phyloP scores from a whole-genome alignment of 257 asterid species.

The Ajuga chamaepitys region DNA sequence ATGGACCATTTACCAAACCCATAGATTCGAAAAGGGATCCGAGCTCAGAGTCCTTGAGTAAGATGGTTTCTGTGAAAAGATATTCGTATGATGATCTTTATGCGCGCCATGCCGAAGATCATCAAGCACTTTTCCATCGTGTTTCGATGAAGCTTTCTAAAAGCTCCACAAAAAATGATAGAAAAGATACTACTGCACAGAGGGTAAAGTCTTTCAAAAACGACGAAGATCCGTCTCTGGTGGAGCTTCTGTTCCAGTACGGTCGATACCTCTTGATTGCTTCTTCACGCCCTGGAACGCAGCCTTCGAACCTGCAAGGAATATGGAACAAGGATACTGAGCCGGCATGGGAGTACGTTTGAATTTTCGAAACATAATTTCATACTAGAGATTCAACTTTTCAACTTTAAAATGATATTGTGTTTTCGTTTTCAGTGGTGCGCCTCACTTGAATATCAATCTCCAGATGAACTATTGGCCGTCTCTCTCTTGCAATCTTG shows the following conservation, averaged over 20 bases:
- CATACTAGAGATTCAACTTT: not conserved
- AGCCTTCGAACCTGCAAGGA: slow-evolving; percentile 76
- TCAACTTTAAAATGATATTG: not conserved
- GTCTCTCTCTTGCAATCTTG: slow-evolving; percentile 65
- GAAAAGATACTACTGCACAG: slow-evolving; percentile 32
- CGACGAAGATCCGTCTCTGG: slow-evolving; percentile 67
- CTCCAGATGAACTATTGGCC: slow-evolving; percentile 92
- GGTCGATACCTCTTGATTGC: slow-evolving; percentile 73
- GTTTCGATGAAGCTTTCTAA: slow-evolving; percentile 57
- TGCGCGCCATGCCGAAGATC: slow-evolving; percentile 60
- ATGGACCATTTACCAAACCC: slow-evolving; percentile 62
- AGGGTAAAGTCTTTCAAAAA: slow-evolving; percentile 52
- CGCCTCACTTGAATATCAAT: slow-evolving; percentile 81
- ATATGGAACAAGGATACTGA: slow-evolving; percentile 57
- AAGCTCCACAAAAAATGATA: slow-evolving; percentile 11
- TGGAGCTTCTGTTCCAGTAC: slow-evolving; percentile 72
- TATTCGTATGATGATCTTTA: slow-evolving; percentile 53
- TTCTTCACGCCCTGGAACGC: slow-evolving; percentile 72
- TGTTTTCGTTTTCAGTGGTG: slow-evolving; percentile 39
- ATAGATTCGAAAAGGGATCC: slow-evolving; percentile 53
- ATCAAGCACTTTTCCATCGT: slow-evolving; percentile 64
- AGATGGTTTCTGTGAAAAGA: slow-evolving; percentile 38
- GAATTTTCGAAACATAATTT: not conserved
- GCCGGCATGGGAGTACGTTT: slow-evolving; percentile 80
- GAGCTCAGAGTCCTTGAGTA: slow-evolving; percentile 25